Evolutionary conservation across 257 asterid genomes (phyloP).

Genomic region (Lithospermum erythrorhizon): DNA sequence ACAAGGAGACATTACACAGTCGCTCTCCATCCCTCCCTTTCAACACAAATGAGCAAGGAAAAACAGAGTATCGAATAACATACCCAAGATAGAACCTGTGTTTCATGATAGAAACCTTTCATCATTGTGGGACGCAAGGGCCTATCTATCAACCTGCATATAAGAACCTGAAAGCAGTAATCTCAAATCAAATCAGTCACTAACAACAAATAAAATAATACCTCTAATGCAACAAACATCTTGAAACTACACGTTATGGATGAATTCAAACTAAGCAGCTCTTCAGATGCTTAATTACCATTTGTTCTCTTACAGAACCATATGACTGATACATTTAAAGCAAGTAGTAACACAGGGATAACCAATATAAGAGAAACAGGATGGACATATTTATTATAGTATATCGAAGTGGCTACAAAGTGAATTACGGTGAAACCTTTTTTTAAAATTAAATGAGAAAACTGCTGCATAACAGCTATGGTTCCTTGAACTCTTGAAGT

Average conservation of each 20-base stretch:
- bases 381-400: no score
- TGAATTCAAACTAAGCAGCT: neutral
- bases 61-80: conserved; percentile 8
- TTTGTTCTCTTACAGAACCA: no score
- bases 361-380: no score
- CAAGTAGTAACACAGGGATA: no score
- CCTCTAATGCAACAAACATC: neutral
- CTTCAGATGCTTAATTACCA: no score
- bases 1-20: neutral
- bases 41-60: neutral
- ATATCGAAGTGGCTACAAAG: no score
- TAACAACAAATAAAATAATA: neutral
- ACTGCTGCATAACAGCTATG: no score
- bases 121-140: conserved; percentile 94
- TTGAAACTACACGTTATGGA: neutral
- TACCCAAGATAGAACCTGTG: conserved; percentile 96
- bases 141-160: conserved; percentile 93
- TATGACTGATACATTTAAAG: no score
- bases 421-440: no score
- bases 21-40: no score
- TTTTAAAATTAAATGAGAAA: no score
- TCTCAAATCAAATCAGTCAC: conserved; percentile 7
- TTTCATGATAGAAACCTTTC: conserved; percentile 90
- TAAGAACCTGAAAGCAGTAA: conserved; percentile 71
- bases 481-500: no score